Conservation (phyloP, 2,329 filamentous ascomycete genomes). For the Didymellaceae sp. region DNA sequence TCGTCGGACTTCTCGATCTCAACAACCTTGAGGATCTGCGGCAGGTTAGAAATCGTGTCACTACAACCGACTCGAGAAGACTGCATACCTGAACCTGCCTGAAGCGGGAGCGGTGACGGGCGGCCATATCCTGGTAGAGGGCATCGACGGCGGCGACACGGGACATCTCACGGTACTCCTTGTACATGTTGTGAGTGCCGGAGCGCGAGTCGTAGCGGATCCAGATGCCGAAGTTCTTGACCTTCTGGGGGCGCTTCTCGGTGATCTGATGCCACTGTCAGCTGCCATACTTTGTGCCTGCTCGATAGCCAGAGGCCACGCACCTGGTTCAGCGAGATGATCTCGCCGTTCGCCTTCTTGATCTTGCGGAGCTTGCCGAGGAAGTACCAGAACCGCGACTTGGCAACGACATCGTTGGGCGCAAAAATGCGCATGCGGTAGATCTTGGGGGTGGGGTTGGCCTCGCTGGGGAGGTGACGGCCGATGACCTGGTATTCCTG, state of each 20-base stretch:
- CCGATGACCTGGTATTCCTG: conserved; percentile 99
- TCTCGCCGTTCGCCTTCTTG: conserved; percentile 99
- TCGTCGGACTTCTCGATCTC: conserved; percentile 95
- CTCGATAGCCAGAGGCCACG: conserved; percentile 50
- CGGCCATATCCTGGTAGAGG: conserved; percentile 99
- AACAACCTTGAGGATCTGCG: conserved; percentile 94
- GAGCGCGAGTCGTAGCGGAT: conserved; percentile 99
- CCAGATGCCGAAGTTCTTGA: conserved; percentile 99
- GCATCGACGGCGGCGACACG: conserved; percentile 93
- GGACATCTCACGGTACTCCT: conserved; percentile 99
- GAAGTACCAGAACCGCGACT: conserved; percentile 99
- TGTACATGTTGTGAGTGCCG: conserved; percentile 99
- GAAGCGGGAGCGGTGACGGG: conserved; percentile 97
- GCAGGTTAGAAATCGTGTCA: not conserved
- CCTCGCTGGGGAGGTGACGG: conserved; percentile 97
- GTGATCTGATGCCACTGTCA: conserved; percentile 72
- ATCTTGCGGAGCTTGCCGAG: conserved; percentile 98
- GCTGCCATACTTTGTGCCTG: not conserved
- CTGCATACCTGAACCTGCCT: conserved; percentile 92
- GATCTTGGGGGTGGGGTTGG: conserved; percentile 95
- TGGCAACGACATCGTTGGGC: conserved; percentile 95
- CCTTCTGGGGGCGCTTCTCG: conserved; percentile 99
- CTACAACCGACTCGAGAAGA: not conserved
- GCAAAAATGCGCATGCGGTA: conserved; percentile 99
- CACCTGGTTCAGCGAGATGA: conserved; percentile 96